A percentile compares a stretch with the other conserved stretches of the same genome.
Evolutionary conservation across 345 rosid genomes (phyloP).

Genomic region (Pseudoturritis turrita): DNA sequence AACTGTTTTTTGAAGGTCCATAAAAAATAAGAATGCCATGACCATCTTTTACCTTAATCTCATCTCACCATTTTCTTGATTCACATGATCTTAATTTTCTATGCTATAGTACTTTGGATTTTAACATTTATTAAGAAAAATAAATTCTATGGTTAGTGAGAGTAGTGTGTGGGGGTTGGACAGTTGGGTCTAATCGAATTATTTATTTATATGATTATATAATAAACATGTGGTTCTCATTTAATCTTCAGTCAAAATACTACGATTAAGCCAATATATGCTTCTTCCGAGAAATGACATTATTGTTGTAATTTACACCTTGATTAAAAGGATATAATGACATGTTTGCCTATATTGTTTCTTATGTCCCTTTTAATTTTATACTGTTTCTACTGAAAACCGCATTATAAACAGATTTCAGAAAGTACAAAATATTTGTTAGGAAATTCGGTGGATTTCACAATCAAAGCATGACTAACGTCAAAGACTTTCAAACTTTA

Average conservation of each 20-base stretch:
- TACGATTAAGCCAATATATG: neutral
- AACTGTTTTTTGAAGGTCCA: constrained; percentile 5
- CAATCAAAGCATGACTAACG: constrained; percentile 17
- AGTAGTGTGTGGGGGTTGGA: neutral
- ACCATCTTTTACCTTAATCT: constrained; percentile 8
- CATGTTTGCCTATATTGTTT: neutral
- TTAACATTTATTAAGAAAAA: neutral
- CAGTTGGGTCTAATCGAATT: neutral
- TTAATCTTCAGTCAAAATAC: neutral
- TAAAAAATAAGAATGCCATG: neutral
- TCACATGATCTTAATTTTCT: constrained; percentile 3
- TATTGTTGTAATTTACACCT: neutral
- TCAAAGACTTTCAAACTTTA: neutral
- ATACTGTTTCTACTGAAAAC: neutral
- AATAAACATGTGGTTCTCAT: constrained; percentile 15
- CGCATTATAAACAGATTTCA: neutral
- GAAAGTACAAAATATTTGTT: neutral
- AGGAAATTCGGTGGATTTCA: constrained; percentile 14
- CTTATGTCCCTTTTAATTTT: neutral
- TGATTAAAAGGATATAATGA: too few relatives aligned
- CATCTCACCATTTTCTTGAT: constrained; percentile 14
- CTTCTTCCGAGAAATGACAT: too few relatives aligned
- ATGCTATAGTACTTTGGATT: neutral
- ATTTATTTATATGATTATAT: neutral
- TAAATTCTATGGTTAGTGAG: neutral